These are phyloP conservation scores for Corrigiola litoralis DNA, from an alignment of 179 eudicot genomes.

Conservation along the genomic window DNA sequence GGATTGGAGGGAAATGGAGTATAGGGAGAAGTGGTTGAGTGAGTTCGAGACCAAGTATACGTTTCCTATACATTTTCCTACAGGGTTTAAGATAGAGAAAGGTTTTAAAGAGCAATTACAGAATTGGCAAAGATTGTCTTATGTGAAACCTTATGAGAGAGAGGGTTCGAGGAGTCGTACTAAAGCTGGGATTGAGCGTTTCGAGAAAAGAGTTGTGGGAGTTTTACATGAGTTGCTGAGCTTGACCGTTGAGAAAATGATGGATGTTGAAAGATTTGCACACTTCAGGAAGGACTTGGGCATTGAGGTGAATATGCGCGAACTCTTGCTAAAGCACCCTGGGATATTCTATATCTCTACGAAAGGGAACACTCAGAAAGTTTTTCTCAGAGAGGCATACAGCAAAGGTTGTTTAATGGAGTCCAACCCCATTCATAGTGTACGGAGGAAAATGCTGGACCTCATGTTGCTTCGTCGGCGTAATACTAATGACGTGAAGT, in stretches of 20 bases:
- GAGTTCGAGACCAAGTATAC: constrained; percentile 79
- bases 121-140: constrained; percentile 69
- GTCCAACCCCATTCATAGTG: constrained; percentile 34
- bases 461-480: constrained; percentile 50
- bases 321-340: constrained; percentile 64
- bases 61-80: constrained; percentile 67
- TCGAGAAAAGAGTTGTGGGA: constrained; percentile 70
- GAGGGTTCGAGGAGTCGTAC: constrained; percentile 37
- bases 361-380: constrained; percentile 47
- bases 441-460: constrained; percentile 68
- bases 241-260: constrained; percentile 60
- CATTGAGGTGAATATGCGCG: constrained; percentile 56
- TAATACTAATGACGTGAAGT: constrained; percentile 44
- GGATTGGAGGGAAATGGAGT: constrained; percentile 63
- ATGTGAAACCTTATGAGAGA: constrained; percentile 57
- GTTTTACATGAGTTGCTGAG: constrained; percentile 67
- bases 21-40: constrained; percentile 74
- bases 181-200: constrained; percentile 52
- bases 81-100: constrained; percentile 55
- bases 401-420: constrained; percentile 44
- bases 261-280: constrained; percentile 52
- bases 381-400: constrained; percentile 70
- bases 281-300: constrained; percentile 76
- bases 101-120: constrained; percentile 58
- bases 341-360: constrained; percentile 72